Evolutionary conservation across 495 filamentous ascomycete genomes (phyloP), one percentile per base, ranked within the genome.

Genomic region (Lichina pygmaea): DNA sequence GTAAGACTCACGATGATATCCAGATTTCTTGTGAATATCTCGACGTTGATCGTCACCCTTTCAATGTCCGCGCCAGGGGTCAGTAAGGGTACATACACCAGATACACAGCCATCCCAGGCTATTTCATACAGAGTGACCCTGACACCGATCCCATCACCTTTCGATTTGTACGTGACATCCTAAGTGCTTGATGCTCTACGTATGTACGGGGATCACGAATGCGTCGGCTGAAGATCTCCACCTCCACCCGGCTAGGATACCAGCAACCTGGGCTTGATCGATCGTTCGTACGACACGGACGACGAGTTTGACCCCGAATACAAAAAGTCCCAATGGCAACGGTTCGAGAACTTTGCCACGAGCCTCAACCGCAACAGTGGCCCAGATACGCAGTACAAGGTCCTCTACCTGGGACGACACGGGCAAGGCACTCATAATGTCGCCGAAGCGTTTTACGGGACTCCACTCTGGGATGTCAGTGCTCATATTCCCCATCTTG

Each of bases 101-200:
- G 71, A 43, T 82, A 81, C 53, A 67, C 68, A 3, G 71, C 70
- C 6, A 69, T 82, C 10, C 61, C 69, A 6, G 79, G 75, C 2
- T 79, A 73, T 54, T 84, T 84, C 54, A 57, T 69, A 12, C 79
- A 85, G 56, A 78, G 83, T 57, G 65, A 78, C 43, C 60, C 60
- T 0, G 55, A 62, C 8, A 84, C 78, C 2, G 64, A 79, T 53
- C 52, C 72, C 1, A 58, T 59, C 10, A 70, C 63, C 0, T 84
- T 82, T 56, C 72, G 80, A 55, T 84, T 73, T 54, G 74, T 78
- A 13, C 16, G 43, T 49, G 6, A 24, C 24, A 4, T 24, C 4
- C 24, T 24, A 4, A 24, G 1, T 24, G 24, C 24, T 24, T 7
- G 1, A 6, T 39, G 31, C 34, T 42, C 46, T 32, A 7, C n/a